Base-by-base conservation (phyloP, 495 filamentous ascomycete genomes). In the Cetradonia linearis region DNA sequence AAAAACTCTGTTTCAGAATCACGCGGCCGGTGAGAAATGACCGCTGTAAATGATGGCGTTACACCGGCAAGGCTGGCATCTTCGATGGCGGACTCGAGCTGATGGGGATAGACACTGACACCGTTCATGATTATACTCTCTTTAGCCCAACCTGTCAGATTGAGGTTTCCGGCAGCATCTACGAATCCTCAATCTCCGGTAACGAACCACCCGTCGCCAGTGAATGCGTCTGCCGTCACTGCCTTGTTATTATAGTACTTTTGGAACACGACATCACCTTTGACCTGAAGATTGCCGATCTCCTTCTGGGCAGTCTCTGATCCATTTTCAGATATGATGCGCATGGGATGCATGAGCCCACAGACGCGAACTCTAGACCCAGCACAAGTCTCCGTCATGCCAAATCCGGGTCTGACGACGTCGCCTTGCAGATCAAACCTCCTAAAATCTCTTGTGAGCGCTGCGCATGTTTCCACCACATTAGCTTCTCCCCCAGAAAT, bases 121-220 rank as follows among this genome's bases (percentile, higher is more conserved):
- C 78, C 77, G 57, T 83, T 82, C 67, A 82, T 73, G 55, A 63
- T 81, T 56, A 84, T 80, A 14, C 73, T 62, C 42, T 84, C 81
- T 65, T 83, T 83, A 38, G 73, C 66, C 28, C 81, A 72, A 11
- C 81, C 81, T 10, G 68, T 70, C 37, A 84, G 74, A 62, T 72
- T 74, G 55, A 84, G 75, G 61, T 82, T 76, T 5, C 83, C 82
- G 18, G 78, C 67, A 14, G 72, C 65, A 66, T 87, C 84, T 20
- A 82, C 73, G 30, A 75, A 76, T 18, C 78, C 85, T 46, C 85
- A 74, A 66, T 95, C 90, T 0, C 90, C 90, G 1, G 89, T 93
- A 65, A 83, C 88, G 74, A 93, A 93, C 73, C 83, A 95, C 3
- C 87, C 87, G 62, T 93, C 88, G 0, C 60, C 37, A 0, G 83